Evolutionary conservation across 768 basidiomycete genomes (phyloP).

Genomic region (Boletus rubescentipes): DNA sequence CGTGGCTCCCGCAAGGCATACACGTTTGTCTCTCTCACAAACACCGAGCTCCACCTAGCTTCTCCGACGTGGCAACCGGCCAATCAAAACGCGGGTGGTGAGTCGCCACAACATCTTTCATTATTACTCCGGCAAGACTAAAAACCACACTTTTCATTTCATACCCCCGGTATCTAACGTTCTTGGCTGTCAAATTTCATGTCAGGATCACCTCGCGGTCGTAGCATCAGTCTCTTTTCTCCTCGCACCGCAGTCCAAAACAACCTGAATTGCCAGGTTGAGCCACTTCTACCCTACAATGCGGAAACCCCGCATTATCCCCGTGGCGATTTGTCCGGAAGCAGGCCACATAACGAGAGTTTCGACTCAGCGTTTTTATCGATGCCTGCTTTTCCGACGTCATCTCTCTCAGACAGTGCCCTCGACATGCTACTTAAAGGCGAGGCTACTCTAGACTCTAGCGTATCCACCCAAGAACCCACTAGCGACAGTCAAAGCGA

Average conservation of each 20-base stretch:
- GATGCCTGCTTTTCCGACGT: slow-evolving; percentile 28
- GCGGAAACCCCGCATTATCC: slow-evolving; percentile 32
- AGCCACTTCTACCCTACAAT: slow-evolving; percentile 27
- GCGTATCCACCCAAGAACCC: slow-evolving; percentile 17
- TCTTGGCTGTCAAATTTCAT: slow-evolving; percentile 20
- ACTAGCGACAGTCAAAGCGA: slow-evolving; percentile 18
- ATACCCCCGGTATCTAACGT: slow-evolving; percentile 17
- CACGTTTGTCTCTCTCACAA: slow-evolving; percentile 34
- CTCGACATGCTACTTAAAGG: slow-evolving; percentile 35
- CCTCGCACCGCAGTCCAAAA: slow-evolving; percentile 28
- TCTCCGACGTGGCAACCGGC: slow-evolving; percentile 22
- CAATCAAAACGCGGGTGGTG: slow-evolving; percentile 31
- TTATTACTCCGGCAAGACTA: slow-evolving; percentile 14
- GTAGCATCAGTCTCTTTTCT: slow-evolving; percentile 35
- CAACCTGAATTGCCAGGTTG: slow-evolving; percentile 18
- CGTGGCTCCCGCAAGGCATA: slow-evolving; percentile 32
- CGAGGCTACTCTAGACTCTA: slow-evolving; percentile 22
- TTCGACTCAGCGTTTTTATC: slow-evolving; percentile 24
- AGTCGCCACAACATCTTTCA: slow-evolving; percentile 21
- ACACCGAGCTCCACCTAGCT: slow-evolving; percentile 30
- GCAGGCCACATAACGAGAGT: slow-evolving; percentile 24
- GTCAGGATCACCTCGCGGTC: slow-evolving; percentile 31
- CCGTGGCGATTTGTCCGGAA: slow-evolving; percentile 25
- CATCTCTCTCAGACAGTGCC: slow-evolving; percentile 32
- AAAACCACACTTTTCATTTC: slow-evolving; percentile 24